A percentile compares a stretch with the other conserved stretches of the same genome.
These are phyloP conservation scores for Dichomitus squalens DNA, from an alignment of 1,284 basidiomycete species.

Conservation along the genomic window DNA sequence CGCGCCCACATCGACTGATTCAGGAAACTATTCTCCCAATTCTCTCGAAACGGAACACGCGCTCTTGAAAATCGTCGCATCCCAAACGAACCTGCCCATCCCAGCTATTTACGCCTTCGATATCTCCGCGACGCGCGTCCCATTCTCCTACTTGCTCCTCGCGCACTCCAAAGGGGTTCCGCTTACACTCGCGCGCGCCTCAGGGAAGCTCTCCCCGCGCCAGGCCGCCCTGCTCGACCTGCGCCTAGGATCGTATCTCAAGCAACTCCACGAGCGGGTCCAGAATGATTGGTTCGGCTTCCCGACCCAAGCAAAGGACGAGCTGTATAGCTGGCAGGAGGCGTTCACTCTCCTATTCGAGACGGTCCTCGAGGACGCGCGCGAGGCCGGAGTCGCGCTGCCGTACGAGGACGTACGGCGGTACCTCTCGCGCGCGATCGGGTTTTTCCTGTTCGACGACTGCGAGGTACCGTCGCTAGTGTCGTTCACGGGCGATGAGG, in stretches of 20 bases:
- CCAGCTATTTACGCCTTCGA: constrained; percentile 24
- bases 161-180: constrained; percentile 29
- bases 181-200: constrained; percentile 38
- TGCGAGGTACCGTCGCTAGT: constrained; percentile 68
- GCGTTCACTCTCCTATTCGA: constrained; percentile 65
- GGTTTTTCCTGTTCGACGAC: constrained; percentile 73
- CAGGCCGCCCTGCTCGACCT: constrained; percentile 55
- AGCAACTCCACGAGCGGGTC: constrained; percentile 58
- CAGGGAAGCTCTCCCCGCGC: constrained; percentile 41
- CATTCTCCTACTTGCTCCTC: constrained; percentile 34
- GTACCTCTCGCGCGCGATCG: constrained; percentile 66
- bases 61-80: constrained; percentile 27
- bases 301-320: constrained; percentile 41
- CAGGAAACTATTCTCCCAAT: constrained; percentile 28
- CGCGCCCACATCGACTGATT: background rate
- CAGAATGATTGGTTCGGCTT: constrained; percentile 75
- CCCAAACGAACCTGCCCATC: constrained; percentile 30
- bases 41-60: constrained; percentile 30
- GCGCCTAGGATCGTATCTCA: constrained; percentile 56
- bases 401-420: constrained; percentile 49
- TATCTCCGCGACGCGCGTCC: constrained; percentile 23
- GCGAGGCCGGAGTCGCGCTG: constrained; percentile 28
- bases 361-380: constrained; percentile 43
- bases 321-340: constrained; percentile 71
- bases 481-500: constrained; percentile 59